A percentile compares a stretch with the other conserved stretches of the same genome.
phyloP scores from a whole-genome alignment of 225 moss, liverwort and hornwort species.

The Rhytidiadelphus loreus region DNA sequence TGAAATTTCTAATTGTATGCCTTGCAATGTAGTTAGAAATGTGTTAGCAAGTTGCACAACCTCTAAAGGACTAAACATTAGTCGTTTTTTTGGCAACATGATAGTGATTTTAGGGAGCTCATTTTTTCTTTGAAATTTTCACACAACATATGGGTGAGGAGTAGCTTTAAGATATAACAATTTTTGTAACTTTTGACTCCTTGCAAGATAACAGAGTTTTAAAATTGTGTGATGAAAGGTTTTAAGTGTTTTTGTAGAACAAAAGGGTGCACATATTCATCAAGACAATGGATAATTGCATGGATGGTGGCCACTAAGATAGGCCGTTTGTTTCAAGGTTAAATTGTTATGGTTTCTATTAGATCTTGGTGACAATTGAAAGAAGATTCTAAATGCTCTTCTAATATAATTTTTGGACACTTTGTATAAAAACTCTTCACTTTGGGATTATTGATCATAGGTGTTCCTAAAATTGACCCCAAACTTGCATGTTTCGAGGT shows the following conservation, averaged over 20 bases:
- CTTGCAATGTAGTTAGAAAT: background rate
- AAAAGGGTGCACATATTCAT: background rate
- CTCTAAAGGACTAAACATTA: too few species aligned
- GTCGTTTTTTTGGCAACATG: too few species aligned
- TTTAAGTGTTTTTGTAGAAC: background rate
- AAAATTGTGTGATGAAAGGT: background rate
- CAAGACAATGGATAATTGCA: fast-evolving
- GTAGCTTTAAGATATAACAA: too few species aligned
- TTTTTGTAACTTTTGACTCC: too few species aligned
- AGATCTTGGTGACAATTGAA: background rate
- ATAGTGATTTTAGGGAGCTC: too few species aligned
- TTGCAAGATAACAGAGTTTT: too few species aligned
- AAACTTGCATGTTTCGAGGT: background rate
- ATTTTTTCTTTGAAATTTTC: too few species aligned
- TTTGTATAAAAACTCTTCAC: background rate
- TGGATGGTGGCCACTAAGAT: too few species aligned
- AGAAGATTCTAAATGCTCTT: background rate
- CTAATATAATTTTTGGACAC: background rate
- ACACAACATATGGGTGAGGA: too few species aligned
- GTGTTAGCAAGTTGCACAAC: too few species aligned
- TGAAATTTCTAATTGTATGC: background rate
- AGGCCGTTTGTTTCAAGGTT: background rate
- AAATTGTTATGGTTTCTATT: background rate
- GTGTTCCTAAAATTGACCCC: fast-evolving
- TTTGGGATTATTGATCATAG: background rate